Evolutionary conservation across 2,329 filamentous ascomycete genomes (phyloP).

Genomic region (Ascochyta viciae-villosae): DNA sequence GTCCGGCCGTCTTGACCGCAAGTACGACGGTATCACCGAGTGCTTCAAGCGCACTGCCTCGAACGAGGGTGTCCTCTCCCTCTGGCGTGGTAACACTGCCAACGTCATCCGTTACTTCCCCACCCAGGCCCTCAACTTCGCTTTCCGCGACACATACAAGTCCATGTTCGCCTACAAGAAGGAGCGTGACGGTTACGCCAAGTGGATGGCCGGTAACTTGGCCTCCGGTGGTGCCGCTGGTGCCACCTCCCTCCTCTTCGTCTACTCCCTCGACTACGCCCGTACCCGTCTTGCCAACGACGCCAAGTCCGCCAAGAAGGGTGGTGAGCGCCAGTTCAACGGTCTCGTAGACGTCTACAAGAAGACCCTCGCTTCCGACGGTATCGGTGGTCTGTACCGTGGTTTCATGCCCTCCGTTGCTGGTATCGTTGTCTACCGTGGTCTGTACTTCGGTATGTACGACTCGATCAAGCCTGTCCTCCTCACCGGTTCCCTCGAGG

Average conservation of each 20-base stretch:
- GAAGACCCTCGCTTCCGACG: constrained; percentile 98
- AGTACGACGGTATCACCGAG: constrained; percentile 91
- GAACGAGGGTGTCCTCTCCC: constrained; percentile 90
- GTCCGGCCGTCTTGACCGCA: constrained; percentile 95
- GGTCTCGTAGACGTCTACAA: constrained; percentile 99
- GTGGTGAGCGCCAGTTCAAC: constrained; percentile 99
- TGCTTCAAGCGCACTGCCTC: constrained; percentile 93
- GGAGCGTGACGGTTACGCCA: constrained; percentile 95
- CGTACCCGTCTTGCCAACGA: constrained; percentile 99
- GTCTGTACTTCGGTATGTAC: constrained; percentile 99
- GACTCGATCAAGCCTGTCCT: constrained; percentile 99
- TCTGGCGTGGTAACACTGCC: constrained; percentile 99
- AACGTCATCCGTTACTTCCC: constrained; percentile 99
- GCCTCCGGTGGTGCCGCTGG: constrained; percentile 99
- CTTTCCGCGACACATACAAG: constrained; percentile 99
- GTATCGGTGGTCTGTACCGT: constrained; percentile 99
- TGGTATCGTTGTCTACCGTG: constrained; percentile 99
- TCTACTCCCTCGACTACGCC: constrained; percentile 99
- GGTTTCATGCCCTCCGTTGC: constrained; percentile 99
- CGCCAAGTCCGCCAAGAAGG: constrained; percentile 96
- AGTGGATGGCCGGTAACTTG: constrained; percentile 99
- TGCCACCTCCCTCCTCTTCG: constrained; percentile 99
- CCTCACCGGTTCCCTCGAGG: constrained; percentile 87
- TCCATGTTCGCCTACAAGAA: constrained; percentile 99
- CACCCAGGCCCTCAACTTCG: constrained; percentile 99